Conservation (phyloP, 2,329 filamentous ascomycete species). For the Fusarium virguliforme region DNA sequence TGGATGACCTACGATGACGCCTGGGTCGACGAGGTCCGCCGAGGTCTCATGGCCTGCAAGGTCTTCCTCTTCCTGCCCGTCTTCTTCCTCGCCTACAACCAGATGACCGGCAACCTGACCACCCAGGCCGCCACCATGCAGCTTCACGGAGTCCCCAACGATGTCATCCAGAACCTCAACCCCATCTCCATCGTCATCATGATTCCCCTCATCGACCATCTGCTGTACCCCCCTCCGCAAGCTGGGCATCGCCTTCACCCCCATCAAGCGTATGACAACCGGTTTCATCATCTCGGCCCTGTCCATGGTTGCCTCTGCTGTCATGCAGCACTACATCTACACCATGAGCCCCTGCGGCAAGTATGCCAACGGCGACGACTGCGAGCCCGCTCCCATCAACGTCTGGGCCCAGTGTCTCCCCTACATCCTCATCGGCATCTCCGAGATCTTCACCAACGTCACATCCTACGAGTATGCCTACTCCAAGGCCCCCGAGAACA, state of each 20-base stretch:
- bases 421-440: slow-evolving; percentile 67
- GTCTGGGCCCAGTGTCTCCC: slow-evolving; percentile 73
- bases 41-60: slow-evolving; percentile 78
- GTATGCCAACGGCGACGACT: slow-evolving; percentile 63
- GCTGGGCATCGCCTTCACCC: slow-evolving; percentile 76
- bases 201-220: slow-evolving; percentile 79
- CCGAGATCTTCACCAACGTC: slow-evolving; percentile 70
- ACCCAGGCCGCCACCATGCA: slow-evolving; percentile 78
- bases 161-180: slow-evolving; percentile 83
- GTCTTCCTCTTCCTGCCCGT: slow-evolving; percentile 81
- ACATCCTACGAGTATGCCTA: slow-evolving; percentile 82
- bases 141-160: slow-evolving; percentile 81
- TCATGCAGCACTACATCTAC: slow-evolving; percentile 77
- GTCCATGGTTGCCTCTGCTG: slow-evolving; percentile 72
- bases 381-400: slow-evolving; percentile 74
- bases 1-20: slow-evolving; percentile 90
- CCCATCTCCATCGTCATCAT: slow-evolving; percentile 83
- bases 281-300: slow-evolving; percentile 78
- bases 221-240: slow-evolving; percentile 80
- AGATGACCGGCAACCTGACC: slow-evolving; percentile 73
- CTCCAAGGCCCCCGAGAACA: slow-evolving; percentile 84
- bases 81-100: slow-evolving; percentile 73
- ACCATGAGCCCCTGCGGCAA: slow-evolving; percentile 72
- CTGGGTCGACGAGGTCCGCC: slow-evolving; percentile 85
- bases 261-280: slow-evolving; percentile 81